Evolutionary conservation across 371 early-diverging fungal genomes (phyloP).

Genomic region (Quaeritorhiza haematococci): DNA sequence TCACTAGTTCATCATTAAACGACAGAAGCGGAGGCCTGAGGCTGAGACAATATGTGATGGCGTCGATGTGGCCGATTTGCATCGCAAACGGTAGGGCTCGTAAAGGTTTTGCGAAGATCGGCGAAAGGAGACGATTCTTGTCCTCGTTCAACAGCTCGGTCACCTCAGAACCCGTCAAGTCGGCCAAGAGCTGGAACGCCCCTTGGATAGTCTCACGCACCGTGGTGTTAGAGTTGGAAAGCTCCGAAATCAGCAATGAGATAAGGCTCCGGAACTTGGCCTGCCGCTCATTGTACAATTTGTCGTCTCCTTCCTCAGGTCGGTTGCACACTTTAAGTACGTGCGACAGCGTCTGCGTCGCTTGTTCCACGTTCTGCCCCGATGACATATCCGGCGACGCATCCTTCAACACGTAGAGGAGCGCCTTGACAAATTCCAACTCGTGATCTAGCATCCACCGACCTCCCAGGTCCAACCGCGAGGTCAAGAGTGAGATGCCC

Average conservation of each 20-base stretch:
- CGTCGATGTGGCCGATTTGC: constrained; percentile 97
- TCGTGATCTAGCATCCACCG: constrained; percentile 90
- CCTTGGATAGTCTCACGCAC: constrained; percentile 88
- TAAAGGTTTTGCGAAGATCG: constrained; percentile 95
- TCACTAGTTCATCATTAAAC: constrained; percentile 87
- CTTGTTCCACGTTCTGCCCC: constrained; percentile 67
- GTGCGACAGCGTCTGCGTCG: constrained; percentile 68
- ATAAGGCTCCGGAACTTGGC: constrained; percentile 56
- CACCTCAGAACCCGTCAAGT: constrained; percentile 69
- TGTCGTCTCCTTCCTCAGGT: constrained; percentile 18
- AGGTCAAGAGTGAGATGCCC: constrained; percentile 79
- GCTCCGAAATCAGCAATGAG: constrained; percentile 80
- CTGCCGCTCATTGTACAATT: constrained; percentile 5
- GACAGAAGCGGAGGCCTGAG: constrained; percentile 85
- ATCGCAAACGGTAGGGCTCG: constrained; percentile 91
- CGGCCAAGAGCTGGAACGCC: constrained; percentile 74
- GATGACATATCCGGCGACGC: constrained; percentile 77
- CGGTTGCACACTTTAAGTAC: constrained; percentile 80
- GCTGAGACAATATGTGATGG: constrained; percentile 91
- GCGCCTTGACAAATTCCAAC: constrained; percentile 84
- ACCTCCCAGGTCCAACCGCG: constrained; percentile 74
- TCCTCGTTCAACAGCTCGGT: constrained; percentile 82
- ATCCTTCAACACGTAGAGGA: constrained; percentile 92
- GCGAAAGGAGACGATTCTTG: constrained; percentile 78
- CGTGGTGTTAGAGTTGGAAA: constrained; percentile 82